These are phyloP conservation scores for Hypoxylon sp. DNA, from an alignment of 2,329 filamentous ascomycete genomes.

Conservation along the genomic window DNA sequence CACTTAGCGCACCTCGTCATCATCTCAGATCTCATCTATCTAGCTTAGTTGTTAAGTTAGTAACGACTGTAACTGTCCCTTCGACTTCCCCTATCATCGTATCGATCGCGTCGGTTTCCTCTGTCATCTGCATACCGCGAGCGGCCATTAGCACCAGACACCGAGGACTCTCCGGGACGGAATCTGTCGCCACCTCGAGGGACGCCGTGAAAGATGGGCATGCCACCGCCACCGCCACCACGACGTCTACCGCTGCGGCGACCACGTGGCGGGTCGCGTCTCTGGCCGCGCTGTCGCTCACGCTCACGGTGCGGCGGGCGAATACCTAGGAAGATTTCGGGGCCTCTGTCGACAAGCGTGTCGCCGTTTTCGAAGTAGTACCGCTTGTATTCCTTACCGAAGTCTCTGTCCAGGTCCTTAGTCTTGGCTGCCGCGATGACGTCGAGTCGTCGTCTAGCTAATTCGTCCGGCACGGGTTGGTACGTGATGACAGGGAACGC, in stretches of 20 bases:
- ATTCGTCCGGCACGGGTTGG: constrained; percentile 73
- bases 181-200: constrained; percentile 55
- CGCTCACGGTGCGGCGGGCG: constrained; percentile 69
- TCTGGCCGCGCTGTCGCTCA: constrained; percentile 59
- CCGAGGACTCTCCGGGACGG: constrained; percentile 47
- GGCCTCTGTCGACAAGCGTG: constrained; percentile 78
- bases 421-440: constrained; percentile 66
- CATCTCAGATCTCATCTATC: neutral
- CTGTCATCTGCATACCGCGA: constrained; percentile 44
- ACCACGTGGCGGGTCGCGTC: constrained; percentile 51
- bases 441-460: constrained; percentile 76
- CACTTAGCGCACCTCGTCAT: constrained; percentile 2
- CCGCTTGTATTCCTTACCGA: constrained; percentile 72
- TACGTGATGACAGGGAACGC: constrained; percentile 62
- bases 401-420: constrained; percentile 57
- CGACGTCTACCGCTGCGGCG: constrained; percentile 40
- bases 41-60: constrained; percentile 20
- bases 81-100: constrained; percentile 26
- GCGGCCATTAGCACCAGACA: constrained; percentile 46
- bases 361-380: constrained; percentile 80
- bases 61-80: constrained; percentile 32
- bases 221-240: constrained; percentile 52
- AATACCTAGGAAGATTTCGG: constrained; percentile 77
- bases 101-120: constrained; percentile 35
- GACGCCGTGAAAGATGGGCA: constrained; percentile 51